These are phyloP conservation scores for Sclerotinia borealis DNA, from an alignment of 2,329 filamentous ascomycete genomes.

Conservation along the genomic window DNA sequence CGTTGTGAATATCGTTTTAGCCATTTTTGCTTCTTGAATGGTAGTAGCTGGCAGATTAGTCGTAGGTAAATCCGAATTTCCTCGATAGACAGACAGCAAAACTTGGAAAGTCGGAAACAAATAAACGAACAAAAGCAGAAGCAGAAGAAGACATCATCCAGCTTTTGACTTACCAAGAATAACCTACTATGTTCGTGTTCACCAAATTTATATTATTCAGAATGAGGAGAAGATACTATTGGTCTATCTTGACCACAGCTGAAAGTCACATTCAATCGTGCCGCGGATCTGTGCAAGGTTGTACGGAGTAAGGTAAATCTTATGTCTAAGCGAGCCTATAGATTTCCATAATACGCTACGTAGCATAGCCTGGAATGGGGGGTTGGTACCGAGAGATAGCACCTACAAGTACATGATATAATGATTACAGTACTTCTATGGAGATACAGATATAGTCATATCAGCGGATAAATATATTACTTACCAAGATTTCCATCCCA, in stretches of 20 bases:
- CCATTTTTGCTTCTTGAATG: slow-evolving; percentile 17
- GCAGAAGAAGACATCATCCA: background rate
- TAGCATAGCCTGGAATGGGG: background rate
- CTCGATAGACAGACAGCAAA: background rate
- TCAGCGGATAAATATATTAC: background rate
- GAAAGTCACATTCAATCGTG: background rate
- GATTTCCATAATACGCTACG: background rate
- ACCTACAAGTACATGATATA: background rate
- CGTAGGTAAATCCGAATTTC: background rate
- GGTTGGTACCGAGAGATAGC: background rate
- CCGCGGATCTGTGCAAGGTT: slow-evolving; percentile 5
- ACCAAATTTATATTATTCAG: background rate
- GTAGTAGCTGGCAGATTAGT: no score
- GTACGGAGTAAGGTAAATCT: no score
- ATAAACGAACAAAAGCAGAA: background rate
- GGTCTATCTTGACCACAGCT: background rate
- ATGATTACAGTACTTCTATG: background rate
- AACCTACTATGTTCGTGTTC: background rate
- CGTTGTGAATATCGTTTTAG: slow-evolving; percentile 62
- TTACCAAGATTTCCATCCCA: background rate
- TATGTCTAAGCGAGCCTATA: background rate
- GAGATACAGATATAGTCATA: background rate
- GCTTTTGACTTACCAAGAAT: background rate
- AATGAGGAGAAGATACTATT: background rate
- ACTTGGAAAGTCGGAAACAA: background rate